Evolutionary conservation across 257 asterid genomes (phyloP).

Genomic region (Primulina tabacum): DNA sequence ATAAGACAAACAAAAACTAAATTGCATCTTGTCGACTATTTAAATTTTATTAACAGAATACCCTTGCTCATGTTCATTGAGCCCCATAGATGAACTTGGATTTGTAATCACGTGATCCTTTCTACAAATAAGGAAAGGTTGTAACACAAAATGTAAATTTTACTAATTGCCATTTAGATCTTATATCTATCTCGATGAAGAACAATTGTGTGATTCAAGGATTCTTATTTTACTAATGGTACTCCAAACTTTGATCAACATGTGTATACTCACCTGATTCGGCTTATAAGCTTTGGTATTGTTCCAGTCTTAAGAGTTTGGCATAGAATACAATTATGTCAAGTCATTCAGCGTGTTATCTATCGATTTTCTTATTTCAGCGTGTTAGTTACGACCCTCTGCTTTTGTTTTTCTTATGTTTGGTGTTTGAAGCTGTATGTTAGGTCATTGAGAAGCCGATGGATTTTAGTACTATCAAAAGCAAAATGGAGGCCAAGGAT

Average conservation of each 20-base stretch:
- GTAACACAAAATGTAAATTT: no score
- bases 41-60: no score
- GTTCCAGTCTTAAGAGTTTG: background rate
- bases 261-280: background rate
- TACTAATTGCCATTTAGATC: no score
- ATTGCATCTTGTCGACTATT: background rate
- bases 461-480: constrained; percentile 85
- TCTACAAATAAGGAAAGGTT: background rate
- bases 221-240: background rate
- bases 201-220: background rate
- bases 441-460: constrained; percentile 95
- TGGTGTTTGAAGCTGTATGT: constrained; percentile 11
- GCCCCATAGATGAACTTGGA: no score
- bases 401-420: background rate
- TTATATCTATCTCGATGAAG: background rate
- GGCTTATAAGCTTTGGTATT: background rate
- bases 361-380: constrained; percentile 7
- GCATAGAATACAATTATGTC: background rate
- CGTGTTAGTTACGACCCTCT: constrained; percentile 4
- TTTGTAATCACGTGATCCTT: no score
- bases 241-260: background rate
- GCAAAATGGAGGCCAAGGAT: constrained; percentile 87
- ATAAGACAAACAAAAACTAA: background rate
- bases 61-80: no score
- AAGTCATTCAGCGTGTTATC: background rate